Evolutionary conservation across 2,329 filamentous ascomycete species (phyloP).

Genomic region (Paecilomyces variotii): DNA sequence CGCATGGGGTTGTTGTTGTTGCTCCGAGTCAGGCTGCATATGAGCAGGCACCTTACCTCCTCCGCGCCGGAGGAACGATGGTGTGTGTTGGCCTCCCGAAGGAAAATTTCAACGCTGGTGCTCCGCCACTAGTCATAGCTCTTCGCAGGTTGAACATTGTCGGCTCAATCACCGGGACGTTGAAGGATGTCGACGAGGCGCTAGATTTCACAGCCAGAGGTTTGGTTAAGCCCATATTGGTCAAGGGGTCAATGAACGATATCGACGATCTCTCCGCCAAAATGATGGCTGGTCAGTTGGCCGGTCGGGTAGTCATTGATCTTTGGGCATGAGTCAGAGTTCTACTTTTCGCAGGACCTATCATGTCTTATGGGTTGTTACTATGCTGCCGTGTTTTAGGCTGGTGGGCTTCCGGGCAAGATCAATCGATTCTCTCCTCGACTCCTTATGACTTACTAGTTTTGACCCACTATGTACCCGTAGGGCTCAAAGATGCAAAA

Average conservation of each 20-base stretch:
- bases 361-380: not conserved
- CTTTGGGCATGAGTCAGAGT: constrained; percentile 29
- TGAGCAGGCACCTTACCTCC: constrained; percentile 20
- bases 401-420: not conserved
- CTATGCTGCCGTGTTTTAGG: not conserved
- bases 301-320: constrained; percentile 82
- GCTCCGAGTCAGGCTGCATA: constrained; percentile 28
- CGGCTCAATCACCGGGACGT: constrained; percentile 34
- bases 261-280: constrained; percentile 40
- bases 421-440: not conserved
- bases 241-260: constrained; percentile 30
- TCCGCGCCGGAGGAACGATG: constrained; percentile 28
- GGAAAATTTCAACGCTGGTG: constrained; percentile 28
- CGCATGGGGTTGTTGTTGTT: constrained; percentile 28
- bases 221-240: constrained; percentile 33
- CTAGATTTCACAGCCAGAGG: constrained; percentile 38
- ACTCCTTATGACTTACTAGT: not conserved
- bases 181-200: constrained; percentile 40
- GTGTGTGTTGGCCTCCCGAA: constrained; percentile 30
- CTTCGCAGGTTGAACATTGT: constrained; percentile 37
- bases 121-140: constrained; percentile 30
- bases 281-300: constrained; percentile 61
- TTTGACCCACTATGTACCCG: not conserved
- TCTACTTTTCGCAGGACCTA: not conserved
- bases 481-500: not conserved